Evolutionary conservation across 106 monocot species (phyloP), one percentile per base, ranked within the genome.

Genomic region (Apostasia ramifera): DNA sequence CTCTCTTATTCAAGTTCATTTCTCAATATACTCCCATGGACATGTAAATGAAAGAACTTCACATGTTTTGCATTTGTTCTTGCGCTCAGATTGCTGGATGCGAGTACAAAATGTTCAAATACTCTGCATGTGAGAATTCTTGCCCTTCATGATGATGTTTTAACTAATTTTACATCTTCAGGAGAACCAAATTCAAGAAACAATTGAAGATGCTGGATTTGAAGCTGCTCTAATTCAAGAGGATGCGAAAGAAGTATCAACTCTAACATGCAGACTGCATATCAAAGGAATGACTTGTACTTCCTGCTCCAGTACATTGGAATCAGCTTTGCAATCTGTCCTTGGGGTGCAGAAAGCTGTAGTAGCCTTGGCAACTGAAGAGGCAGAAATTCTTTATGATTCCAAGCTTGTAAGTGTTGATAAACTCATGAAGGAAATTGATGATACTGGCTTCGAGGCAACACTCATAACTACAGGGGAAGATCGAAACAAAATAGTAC

Each of bases 281-380:
- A 83, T 94, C 44, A 87, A 87, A 77, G 94, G 90, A 66, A 94
- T 94, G 94, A 81, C 94, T 46, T 91, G 94, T 64, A 85, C 85
- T 58, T 79, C 87, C 72, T 94, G 94, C 73, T 81, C 90, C 46
- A 71, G 39, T 10, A 76, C 87, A n/a, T 63, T 91, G 55, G 94
- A 94, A 78, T 91, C 83, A 81, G 76, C 79, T 74, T 57, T 94
- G 70, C 73, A 78, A 77, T 75, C 60, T 60, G 73, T 90, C 70
- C 63, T 53, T 56, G 87, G 94, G 67, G 91, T 94, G 58, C 71
- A 81, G 43, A 83, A 78, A 69, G 94, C 91, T 71, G 45, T 66
- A 54, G 85, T 94, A 62, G 85, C 94, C 42, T 78, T 94, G 74
- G 88, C 94, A 73, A 94, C 85, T 61, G 88, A 94, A 80, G 94